phyloP scores from a whole-genome alignment of 2,329 filamentous ascomycete species.

The Aspergillus neoniger region DNA sequence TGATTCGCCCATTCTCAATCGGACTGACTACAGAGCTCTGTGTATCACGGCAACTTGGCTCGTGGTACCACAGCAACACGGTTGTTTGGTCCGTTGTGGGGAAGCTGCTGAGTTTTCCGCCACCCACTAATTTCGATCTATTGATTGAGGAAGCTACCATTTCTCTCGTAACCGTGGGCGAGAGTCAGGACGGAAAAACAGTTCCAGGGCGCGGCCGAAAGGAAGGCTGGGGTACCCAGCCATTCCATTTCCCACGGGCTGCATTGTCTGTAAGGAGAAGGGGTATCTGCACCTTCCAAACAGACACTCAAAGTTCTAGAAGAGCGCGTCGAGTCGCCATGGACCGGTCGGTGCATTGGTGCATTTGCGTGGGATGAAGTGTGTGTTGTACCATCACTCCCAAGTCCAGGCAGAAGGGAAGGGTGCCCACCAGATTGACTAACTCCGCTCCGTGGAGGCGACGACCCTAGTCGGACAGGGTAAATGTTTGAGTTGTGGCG shows the following conservation, averaged over 20 bases:
- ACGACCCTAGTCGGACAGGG: background rate
- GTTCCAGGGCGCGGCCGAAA: background rate
- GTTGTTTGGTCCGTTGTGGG: conserved; percentile 2
- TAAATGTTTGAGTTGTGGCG: background rate
- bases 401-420: background rate
- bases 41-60: background rate
- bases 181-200: background rate
- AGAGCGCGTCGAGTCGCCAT: too few relatives aligned
- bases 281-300: background rate
- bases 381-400: too few relatives aligned
- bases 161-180: background rate
- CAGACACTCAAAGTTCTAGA: background rate
- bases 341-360: too few relatives aligned
- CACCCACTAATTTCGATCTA: conserved; percentile 10
- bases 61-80: background rate
- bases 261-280: background rate
- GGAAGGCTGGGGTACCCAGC: conserved; percentile 4
- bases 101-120: conserved; percentile 11
- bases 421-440: background rate
- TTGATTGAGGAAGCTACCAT: conserved; percentile 1
- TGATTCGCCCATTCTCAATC: background rate
- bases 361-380: background rate
- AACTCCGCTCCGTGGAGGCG: background rate
- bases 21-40: background rate
- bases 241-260: background rate